A percentile compares a stretch with the other conserved stretches of the same genome.
phyloP scores from a whole-genome alignment of 345 rosid genomes.

The Syzygium aromaticum region DNA sequence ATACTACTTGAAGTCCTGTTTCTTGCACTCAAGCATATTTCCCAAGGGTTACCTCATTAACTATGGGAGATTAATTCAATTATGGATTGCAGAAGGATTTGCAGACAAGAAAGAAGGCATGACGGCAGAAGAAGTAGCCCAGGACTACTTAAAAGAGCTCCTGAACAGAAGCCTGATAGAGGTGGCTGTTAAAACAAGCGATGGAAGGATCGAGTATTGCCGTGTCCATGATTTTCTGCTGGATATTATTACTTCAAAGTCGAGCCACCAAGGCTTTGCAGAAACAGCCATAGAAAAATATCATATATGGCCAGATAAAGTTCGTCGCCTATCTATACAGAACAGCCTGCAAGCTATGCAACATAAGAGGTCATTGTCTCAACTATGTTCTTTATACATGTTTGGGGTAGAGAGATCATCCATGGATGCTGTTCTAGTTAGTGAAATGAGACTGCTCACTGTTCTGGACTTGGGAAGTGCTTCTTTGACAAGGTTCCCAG shows the following conservation, averaged over 20 bases:
- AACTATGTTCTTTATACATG: conserved; percentile 25
- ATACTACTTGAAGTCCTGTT: conserved; percentile 26
- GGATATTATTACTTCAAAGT: conserved; percentile 17
- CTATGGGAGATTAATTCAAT: conserved; percentile 8
- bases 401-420: conserved; percentile 8
- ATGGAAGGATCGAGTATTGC: conserved; percentile 16
- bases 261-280: conserved; percentile 23
- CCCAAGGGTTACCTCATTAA: conserved; percentile 14
- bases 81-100: conserved; percentile 36
- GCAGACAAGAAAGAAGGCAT: conserved; percentile 25
- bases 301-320: conserved; percentile 8
- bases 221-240: conserved; percentile 26
- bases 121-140: conserved; percentile 26
- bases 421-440: neutral
- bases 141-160: conserved; percentile 31
- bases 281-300: conserved; percentile 6
- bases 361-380: conserved; percentile 7
- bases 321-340: conserved; percentile 25
- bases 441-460: conserved; percentile 13
- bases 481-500: conserved; percentile 21
- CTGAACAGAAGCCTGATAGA: conserved; percentile 28
- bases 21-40: conserved; percentile 32
- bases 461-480: conserved; percentile 30
- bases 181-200: conserved; percentile 5
- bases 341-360: conserved; percentile 4